phyloP scores from a whole-genome alignment of 2,329 filamentous ascomycete genomes.

The Aspergillus luchuensis region DNA sequence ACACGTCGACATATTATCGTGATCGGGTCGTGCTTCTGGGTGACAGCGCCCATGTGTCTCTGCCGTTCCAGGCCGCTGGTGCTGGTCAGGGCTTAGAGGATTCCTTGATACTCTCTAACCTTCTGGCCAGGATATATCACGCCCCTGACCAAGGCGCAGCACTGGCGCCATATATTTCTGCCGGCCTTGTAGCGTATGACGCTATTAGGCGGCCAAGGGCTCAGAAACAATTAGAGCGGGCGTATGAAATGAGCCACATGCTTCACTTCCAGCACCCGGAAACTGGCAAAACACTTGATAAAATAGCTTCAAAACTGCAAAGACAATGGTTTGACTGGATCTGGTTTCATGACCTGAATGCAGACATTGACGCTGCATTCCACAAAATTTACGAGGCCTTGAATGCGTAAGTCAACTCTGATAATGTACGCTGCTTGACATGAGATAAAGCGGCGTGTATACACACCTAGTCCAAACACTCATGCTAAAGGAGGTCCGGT shows the following conservation, averaged over 20 bases:
- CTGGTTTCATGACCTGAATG: not conserved
- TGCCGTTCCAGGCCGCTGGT: constrained; percentile 1
- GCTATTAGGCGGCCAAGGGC: not conserved
- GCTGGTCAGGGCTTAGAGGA: constrained; percentile 1
- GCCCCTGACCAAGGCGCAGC: not conserved
- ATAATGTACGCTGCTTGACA: no score
- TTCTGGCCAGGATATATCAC: not conserved
- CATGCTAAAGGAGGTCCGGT: no score
- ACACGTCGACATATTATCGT: not conserved
- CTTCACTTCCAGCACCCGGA: not conserved
- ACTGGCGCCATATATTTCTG: not conserved
- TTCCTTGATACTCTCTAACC: not conserved
- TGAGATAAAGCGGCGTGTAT: no score
- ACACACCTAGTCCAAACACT: no score
- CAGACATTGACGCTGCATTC: no score
- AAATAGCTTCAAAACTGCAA: not conserved
- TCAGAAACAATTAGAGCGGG: not conserved
- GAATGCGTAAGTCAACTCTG: no score
- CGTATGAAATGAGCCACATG: not conserved
- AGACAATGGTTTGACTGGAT: not conserved
- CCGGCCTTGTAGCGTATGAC: not conserved
- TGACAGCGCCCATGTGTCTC: not conserved
- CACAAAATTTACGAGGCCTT: no score
- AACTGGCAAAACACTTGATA: not conserved
- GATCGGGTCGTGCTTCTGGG: not conserved